Evolutionary conservation across 1,284 basidiomycete genomes (phyloP).

Genomic region (Bjerkandera adusta): DNA sequence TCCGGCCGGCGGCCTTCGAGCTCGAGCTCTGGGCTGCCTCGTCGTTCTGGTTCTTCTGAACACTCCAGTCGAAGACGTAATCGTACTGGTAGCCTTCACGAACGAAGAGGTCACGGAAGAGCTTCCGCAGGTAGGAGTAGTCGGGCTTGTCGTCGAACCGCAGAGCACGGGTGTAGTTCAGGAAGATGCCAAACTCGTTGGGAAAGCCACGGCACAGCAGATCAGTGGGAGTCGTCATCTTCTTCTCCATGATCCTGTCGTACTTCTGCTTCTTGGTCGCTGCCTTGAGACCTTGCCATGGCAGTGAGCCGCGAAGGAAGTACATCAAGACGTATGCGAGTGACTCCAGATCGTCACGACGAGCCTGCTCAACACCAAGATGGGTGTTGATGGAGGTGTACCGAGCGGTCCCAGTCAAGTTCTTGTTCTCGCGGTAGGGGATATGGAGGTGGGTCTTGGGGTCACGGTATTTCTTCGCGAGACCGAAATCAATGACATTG

Average conservation of each 20-base stretch:
- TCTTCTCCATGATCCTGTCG: constrained; percentile 99
- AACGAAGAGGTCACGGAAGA: constrained; percentile 97
- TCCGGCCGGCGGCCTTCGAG: constrained; percentile 59
- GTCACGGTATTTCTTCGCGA: constrained; percentile 99
- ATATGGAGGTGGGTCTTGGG: constrained; percentile 99
- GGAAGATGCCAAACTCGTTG: constrained; percentile 96
- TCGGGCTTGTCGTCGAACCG: constrained; percentile 99
- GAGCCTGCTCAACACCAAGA: constrained; percentile 94
- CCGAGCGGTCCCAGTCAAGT: constrained; percentile 96
- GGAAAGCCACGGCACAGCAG: constrained; percentile 95
- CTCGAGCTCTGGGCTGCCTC: constrained; percentile 56
- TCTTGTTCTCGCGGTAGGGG: constrained; percentile 99
- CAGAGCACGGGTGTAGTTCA: constrained; percentile 95
- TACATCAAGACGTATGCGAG: constrained; percentile 98
- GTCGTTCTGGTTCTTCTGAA: constrained; percentile 74
- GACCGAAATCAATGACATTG: constrained; percentile 99
- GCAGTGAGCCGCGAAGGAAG: constrained; percentile 93
- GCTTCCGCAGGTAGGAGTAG: constrained; percentile 96
- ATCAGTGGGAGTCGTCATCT: constrained; percentile 98
- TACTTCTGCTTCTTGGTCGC: constrained; percentile 99
- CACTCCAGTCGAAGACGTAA: constrained; percentile 98
- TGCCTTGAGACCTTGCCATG: constrained; percentile 98
- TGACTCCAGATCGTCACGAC: constrained; percentile 94
- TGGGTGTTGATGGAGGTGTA: constrained; percentile 99
- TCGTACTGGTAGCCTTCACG: constrained; percentile 98